A percentile compares a stretch with the other conserved stretches of the same genome.
Evolutionary conservation across 139 green algal species (phyloP).

Genomic region (Chlamydomonas incerta): DNA sequence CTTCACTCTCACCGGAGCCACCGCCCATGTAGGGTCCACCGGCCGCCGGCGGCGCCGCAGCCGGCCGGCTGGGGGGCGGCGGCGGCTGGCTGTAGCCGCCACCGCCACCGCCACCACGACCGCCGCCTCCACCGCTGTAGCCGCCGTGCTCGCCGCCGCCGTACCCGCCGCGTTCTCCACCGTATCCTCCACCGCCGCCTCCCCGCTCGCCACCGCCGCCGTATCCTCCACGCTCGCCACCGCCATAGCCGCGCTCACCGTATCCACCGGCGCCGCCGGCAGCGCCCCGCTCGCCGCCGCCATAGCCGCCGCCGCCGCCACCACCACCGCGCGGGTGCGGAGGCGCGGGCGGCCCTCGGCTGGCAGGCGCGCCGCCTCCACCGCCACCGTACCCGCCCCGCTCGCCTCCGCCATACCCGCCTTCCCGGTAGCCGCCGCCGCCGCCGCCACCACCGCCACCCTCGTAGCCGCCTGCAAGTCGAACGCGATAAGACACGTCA

Average conservation of each 20-base stretch:
- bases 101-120: background rate
- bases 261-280: background rate
- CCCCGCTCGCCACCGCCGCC: background rate
- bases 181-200: background rate
- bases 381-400: background rate
- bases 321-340: too few relatives aligned
- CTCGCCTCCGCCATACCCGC: constrained; percentile 4
- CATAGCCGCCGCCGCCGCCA: background rate
- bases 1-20: too few relatives aligned
- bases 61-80: background rate
- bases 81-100: background rate
- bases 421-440: background rate
- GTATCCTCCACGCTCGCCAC: background rate
- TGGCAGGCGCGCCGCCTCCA: background rate
- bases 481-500: too few relatives aligned
- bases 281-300: background rate
- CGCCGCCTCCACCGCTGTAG: background rate
- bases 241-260: background rate
- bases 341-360: background rate
- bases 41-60: background rate
- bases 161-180: background rate
- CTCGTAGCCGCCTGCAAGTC: constrained; percentile 24
- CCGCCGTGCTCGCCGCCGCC: background rate
- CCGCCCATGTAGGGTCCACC: too few relatives aligned
- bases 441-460: background rate